Evolutionary conservation across 495 filamentous ascomycete species (phyloP).

Genomic region (Delitschia confertaspora): DNA sequence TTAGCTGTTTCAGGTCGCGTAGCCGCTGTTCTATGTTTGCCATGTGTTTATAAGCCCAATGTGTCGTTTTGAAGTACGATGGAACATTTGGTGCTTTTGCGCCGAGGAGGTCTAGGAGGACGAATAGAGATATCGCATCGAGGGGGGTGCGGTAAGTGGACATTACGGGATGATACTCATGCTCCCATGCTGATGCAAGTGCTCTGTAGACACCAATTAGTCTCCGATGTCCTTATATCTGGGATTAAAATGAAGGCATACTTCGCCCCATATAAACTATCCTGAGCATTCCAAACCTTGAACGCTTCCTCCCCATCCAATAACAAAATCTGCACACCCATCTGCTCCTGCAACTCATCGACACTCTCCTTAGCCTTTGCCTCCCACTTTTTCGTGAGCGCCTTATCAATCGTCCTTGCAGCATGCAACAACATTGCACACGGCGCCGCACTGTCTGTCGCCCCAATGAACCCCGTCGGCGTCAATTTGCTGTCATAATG

Average conservation of each 20-base stretch:
- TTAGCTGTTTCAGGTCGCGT: slow-evolving; percentile 49
- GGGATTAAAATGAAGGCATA: slow-evolving; percentile 27
- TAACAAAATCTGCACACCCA: slow-evolving; percentile 82
- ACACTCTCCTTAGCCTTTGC: slow-evolving; percentile 53
- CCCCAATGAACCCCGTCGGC: slow-evolving; percentile 87
- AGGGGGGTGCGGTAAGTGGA: slow-evolving; percentile 67
- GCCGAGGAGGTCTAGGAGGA: slow-evolving; percentile 85
- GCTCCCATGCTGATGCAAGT: slow-evolving; percentile 68
- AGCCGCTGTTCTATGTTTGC: slow-evolving; percentile 62
- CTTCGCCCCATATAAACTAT: slow-evolving; percentile 84
- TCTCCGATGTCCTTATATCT: not conserved
- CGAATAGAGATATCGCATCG: slow-evolving; percentile 74
- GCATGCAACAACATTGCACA: slow-evolving; percentile 89
- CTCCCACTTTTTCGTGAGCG: slow-evolving; percentile 74
- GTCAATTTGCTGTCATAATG: slow-evolving; percentile 87
- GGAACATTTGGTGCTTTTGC: slow-evolving; percentile 58
- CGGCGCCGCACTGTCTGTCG: slow-evolving; percentile 85
- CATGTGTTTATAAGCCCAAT: slow-evolving; percentile 83
- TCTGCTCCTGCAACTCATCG: slow-evolving; percentile 45
- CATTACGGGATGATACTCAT: slow-evolving; percentile 53
- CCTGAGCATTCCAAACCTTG: slow-evolving; percentile 60
- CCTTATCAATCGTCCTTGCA: slow-evolving; percentile 68
- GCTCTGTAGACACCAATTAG: slow-evolving; percentile 48
- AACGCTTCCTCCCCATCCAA: slow-evolving; percentile 97
- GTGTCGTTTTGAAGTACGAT: slow-evolving; percentile 79